phyloP scores from a whole-genome alignment of 2,329 filamentous ascomycete species.

The Xylaria sp. region DNA sequence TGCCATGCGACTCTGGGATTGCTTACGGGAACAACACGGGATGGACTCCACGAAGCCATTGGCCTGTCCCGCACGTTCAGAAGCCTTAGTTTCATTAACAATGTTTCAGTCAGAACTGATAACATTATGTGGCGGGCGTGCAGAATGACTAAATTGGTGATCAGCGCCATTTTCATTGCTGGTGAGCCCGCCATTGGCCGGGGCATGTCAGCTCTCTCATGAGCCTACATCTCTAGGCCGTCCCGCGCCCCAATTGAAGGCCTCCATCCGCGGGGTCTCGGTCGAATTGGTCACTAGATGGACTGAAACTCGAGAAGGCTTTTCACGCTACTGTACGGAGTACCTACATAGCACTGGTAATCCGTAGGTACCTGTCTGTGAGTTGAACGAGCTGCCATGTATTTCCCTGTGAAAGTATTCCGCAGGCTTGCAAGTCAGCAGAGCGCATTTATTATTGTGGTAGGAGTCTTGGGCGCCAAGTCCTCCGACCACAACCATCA shows the following conservation, averaged over 20 bases:
- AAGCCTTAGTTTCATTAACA: no score
- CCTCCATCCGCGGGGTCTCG: background rate
- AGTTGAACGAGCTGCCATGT: no score
- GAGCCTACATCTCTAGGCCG: background rate
- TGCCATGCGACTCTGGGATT: background rate
- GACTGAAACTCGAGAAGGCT: background rate
- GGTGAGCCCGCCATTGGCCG: background rate
- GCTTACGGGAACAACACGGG: background rate
- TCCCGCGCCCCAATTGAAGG: background rate
- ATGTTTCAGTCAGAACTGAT: no score
- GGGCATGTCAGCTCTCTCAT: background rate
- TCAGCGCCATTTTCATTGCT: background rate
- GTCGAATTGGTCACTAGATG: background rate
- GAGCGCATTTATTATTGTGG: no score
- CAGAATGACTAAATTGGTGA: background rate
- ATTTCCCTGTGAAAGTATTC: no score
- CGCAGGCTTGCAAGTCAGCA: no score
- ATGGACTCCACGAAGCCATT: no score
- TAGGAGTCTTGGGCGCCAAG: no score
- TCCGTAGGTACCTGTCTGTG: no score
- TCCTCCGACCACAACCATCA: no score
- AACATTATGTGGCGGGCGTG: background rate
- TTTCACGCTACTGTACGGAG: background rate
- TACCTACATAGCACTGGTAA: background rate
- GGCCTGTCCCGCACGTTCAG: no score